These are phyloP conservation scores for Plenodomus tracheiphilus DNA, from an alignment of 2,329 filamentous ascomycete genomes.

Conservation along the genomic window DNA sequence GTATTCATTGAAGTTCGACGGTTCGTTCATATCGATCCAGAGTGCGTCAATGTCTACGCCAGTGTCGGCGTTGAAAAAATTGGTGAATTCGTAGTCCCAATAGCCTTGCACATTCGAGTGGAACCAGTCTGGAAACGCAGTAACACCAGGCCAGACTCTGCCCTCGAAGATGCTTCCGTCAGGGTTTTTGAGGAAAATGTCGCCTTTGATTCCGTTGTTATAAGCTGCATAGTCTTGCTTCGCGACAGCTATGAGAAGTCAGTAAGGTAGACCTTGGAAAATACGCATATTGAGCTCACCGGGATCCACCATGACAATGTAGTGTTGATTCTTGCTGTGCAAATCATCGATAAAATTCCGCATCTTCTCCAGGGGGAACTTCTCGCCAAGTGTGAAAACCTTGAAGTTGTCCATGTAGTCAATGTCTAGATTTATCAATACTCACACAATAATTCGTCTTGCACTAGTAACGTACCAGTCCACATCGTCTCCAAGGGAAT, in stretches of 20 bases:
- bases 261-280: slow-evolving; percentile 35
- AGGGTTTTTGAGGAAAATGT: slow-evolving; percentile 54
- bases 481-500: slow-evolving; percentile 74
- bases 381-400: slow-evolving; percentile 66
- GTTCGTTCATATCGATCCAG: slow-evolving; percentile 37
- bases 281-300: slow-evolving; percentile 5
- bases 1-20: slow-evolving; percentile 38
- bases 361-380: slow-evolving; percentile 64
- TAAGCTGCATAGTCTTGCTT: slow-evolving; percentile 56
- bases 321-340: slow-evolving; percentile 68
- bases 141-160: slow-evolving; percentile 76
- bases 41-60: slow-evolving; percentile 77
- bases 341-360: slow-evolving; percentile 66
- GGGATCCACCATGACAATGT: slow-evolving; percentile 79
- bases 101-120: slow-evolving; percentile 63
- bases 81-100: slow-evolving; percentile 69
- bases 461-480: slow-evolving; percentile 60
- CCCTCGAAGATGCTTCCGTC: slow-evolving; percentile 63
- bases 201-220: slow-evolving; percentile 62
- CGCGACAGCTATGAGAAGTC: slow-evolving; percentile 57
- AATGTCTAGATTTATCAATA: slow-evolving; percentile 52
- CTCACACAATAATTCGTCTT: background rate
- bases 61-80: slow-evolving; percentile 65
- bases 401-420: slow-evolving; percentile 66
- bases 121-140: slow-evolving; percentile 79